phyloP scores from a whole-genome alignment of 768 basidiomycete species.

The Tephrocybe sp. region DNA sequence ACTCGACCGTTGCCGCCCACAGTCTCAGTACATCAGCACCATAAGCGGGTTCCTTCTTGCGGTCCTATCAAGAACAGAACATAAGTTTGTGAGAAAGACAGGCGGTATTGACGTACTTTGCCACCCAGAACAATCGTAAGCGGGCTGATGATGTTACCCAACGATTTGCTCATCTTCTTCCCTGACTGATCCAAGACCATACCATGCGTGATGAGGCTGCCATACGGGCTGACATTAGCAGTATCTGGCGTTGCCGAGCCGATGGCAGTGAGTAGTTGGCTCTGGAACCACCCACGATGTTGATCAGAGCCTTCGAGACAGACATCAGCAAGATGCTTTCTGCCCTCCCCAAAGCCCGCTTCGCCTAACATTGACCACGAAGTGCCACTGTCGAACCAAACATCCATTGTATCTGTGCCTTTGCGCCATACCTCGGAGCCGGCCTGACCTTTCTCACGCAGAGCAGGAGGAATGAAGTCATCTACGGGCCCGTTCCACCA shows the following conservation, averaged over 20 bases:
- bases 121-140: constrained; percentile 79
- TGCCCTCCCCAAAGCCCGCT: constrained; percentile 30
- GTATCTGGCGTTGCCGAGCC: constrained; percentile 39
- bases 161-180: constrained; percentile 96
- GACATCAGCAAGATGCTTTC: constrained; percentile 67
- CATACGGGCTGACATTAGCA: constrained; percentile 57
- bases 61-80: constrained; percentile 42
- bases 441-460: constrained; percentile 43
- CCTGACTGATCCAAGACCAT: constrained; percentile 92
- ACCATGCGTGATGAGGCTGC: constrained; percentile 87
- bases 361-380: constrained; percentile 82
- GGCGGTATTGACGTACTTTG: constrained; percentile 45
- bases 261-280: constrained; percentile 82
- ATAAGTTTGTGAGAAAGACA: neutral
- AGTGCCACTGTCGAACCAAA: constrained; percentile 98
- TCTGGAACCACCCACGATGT: constrained; percentile 99
- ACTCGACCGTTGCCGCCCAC: constrained; percentile 92
- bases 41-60: constrained; percentile 73
- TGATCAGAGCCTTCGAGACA: constrained; percentile 97
- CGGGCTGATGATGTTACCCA: constrained; percentile 90
- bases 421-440: constrained; percentile 61
- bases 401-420: constrained; percentile 96
- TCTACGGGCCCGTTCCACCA: constrained; percentile 92
- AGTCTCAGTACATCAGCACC: constrained; percentile 86
- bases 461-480: constrained; percentile 73